phyloP scores from a whole-genome alignment of 2,329 filamentous ascomycete genomes.

The Trichoderma breve region DNA sequence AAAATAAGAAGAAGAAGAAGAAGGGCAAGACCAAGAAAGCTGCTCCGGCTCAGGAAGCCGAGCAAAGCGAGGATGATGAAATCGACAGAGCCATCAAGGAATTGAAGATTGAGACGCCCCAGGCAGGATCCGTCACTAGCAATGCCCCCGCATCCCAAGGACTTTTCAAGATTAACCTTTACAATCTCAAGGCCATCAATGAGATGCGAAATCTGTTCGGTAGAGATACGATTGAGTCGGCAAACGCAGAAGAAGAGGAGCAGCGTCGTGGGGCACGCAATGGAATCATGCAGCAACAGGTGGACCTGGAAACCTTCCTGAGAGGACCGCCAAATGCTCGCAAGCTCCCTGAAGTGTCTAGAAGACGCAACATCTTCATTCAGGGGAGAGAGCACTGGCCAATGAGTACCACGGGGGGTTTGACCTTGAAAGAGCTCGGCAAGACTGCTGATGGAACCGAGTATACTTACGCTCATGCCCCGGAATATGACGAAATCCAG shows the following conservation, averaged over 20 bases:
- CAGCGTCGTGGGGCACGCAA: conserved; percentile 39
- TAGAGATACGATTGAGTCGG: conserved; percentile 56
- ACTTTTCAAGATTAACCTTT: conserved; percentile 54
- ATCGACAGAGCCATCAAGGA: conserved; percentile 55
- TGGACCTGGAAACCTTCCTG: conserved; percentile 57
- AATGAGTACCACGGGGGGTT: conserved; percentile 70
- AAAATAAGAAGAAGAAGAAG: conserved; percentile 42
- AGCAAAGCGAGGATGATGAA: conserved; percentile 45
- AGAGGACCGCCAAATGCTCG: conserved; percentile 54
- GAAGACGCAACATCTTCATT: conserved; percentile 78
- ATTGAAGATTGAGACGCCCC: conserved; percentile 41
- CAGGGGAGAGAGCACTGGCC: conserved; percentile 89
- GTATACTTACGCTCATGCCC: conserved; percentile 76
- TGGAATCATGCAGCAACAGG: conserved; percentile 43
- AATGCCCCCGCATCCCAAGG: conserved; percentile 34
- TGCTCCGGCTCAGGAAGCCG: conserved; percentile 23
- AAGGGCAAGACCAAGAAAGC: conserved; percentile 38
- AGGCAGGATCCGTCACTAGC: conserved; percentile 15
- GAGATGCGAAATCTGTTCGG: conserved; percentile 75
- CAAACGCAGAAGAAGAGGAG: conserved; percentile 48
- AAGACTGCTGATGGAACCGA: conserved; percentile 51
- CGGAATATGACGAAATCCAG: conserved; percentile 72
- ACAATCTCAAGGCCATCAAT: conserved; percentile 79
- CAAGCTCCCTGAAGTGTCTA: conserved; percentile 67
- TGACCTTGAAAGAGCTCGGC: conserved; percentile 69